Evolutionary conservation across 306 rosid genomes (phyloP), one percentile per base, ranked within the genome.

Genomic region (Ceratonia siliqua): DNA sequence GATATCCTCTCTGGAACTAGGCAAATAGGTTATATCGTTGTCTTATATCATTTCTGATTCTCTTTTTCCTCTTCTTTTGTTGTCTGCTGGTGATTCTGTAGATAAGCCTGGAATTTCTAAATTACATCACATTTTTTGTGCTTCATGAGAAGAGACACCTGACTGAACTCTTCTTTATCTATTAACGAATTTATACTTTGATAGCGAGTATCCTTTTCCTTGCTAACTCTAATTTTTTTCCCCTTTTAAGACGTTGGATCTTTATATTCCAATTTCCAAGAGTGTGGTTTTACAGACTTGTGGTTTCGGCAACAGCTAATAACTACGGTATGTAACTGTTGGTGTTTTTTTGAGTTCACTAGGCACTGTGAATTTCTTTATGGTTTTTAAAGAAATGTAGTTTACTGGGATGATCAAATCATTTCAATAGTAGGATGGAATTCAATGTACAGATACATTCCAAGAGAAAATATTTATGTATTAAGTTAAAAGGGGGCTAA

Each of bases 1-100:
- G 54, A 45, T 78, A 64, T 36, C 53, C 45, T 70, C 50, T 54
- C 64, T 72, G 35, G 74, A 54, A 53, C 32, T 76, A 8, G 36
- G 70, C 70, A n/a, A 33, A 39, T 73, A 38, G 67, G 52, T 67
- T 72, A 63, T 46, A 71, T 64, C 32, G 5, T 63, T 59, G 9
- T 24, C 20, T 28, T 41, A n/a, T 55, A 5, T 53, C 8, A 39
- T 15, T 18, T 8, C 50, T 62, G 10, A 42, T 71, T 8, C 21
- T 43, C 25, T n/a, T 22, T 25, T 33, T 7, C 27, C 41, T 45
- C n/a, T 43, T 17, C 56, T 43, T 73, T 13, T 7, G 35, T 5
- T 48, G 36, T 25, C 22, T 8, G 22, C 59, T 28, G 32, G 6
- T 35, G 58, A 38, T 62, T 56, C n/a, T 49, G 9, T 73, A 22